Percentiles rank a stretch among this genome's conserved stretches.
phyloP scores from a whole-genome alignment of 106 monocot species.

The Vanilla planifolia region DNA sequence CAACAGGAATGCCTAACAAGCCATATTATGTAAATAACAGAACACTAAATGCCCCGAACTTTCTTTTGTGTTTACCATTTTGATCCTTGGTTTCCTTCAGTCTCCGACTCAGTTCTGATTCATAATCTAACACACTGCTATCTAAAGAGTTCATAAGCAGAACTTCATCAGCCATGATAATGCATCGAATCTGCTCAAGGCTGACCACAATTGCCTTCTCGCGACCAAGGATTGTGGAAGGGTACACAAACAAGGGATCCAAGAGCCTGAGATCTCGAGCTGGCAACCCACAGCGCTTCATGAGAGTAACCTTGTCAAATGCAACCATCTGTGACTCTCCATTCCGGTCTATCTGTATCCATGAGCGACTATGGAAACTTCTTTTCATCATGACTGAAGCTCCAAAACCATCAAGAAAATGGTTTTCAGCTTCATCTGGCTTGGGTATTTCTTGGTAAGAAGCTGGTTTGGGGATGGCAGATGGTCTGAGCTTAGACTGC shows the following conservation, averaged over 20 bases:
- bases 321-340: slow-evolving; percentile 37
- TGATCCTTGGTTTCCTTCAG: slow-evolving; percentile 33
- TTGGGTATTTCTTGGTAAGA: slow-evolving; percentile 14
- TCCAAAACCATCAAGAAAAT: slow-evolving; percentile 18
- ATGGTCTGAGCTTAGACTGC: background rate
- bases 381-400: slow-evolving; percentile 27
- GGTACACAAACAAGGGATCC: slow-evolving; percentile 66
- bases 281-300: slow-evolving; percentile 52
- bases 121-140: slow-evolving; percentile 30
- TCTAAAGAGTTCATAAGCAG: slow-evolving; percentile 56
- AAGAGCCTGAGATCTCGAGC: slow-evolving; percentile 66
- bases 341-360: slow-evolving; percentile 49
- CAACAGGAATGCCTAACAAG: background rate
- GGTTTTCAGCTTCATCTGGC: slow-evolving; percentile 6
- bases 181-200: slow-evolving; percentile 70
- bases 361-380: slow-evolving; percentile 42
- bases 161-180: slow-evolving; percentile 72
- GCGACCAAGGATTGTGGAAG: slow-evolving; percentile 50
- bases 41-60: no score
- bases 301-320: slow-evolving; percentile 47
- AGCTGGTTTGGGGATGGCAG: slow-evolving; percentile 8
- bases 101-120: slow-evolving; percentile 35
- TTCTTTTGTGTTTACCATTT: slow-evolving; percentile 28
- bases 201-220: slow-evolving; percentile 79
- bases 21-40: background rate